Evolutionary conservation across 2,329 filamentous ascomycete species (phyloP), one percentile per base, ranked within the genome.

Genomic region (Curvularia verruculosa): DNA sequence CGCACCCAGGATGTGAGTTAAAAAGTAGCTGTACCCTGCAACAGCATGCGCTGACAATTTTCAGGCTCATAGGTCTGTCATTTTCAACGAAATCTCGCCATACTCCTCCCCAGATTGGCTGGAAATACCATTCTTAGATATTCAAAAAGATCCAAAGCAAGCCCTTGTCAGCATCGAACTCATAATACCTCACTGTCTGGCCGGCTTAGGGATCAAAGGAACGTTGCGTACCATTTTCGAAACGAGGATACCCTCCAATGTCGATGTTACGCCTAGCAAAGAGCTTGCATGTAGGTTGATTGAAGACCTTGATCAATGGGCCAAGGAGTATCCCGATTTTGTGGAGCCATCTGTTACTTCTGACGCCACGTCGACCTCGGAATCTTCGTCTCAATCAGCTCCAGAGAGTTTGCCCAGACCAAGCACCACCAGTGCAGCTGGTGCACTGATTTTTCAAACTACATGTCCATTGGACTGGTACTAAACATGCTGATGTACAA

Each of bases 71-170:
- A 69, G 63, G 47, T 58, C 66, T 1, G 54, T 72, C 5, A 55
- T 74, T 13, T 63, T 69, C 37, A 72, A 72, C 52, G 58, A 58
- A n/a, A 66, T 64, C 1, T 74, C 71, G 7, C 40, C 66, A 2
- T 72, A 73, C 36, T 62, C 70, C 0, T 60, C 60, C 0, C 58
- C 49, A 2, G 66, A 71, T 21, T 75, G 72, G 72, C 66, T 73
- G 65, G 68, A 62, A 3, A 40, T 71, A 4, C 72, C 72, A 1
- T 75, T 74, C 24, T 28, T 58, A 13, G 56, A 52, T 45, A 61
- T 64, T 48, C 49, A 59, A 0, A 68, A 62, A 37, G 71, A 69
- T 29, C 67, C 68, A 2, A 68, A 70, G 41, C 67, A 71, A 40
- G 53, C 55, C 3, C 63, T 75, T 2, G 48, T 61, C 31, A 67